Evolutionary conservation across 2,329 filamentous ascomycete species (phyloP).

Genomic region (Penicillium sp.): DNA sequence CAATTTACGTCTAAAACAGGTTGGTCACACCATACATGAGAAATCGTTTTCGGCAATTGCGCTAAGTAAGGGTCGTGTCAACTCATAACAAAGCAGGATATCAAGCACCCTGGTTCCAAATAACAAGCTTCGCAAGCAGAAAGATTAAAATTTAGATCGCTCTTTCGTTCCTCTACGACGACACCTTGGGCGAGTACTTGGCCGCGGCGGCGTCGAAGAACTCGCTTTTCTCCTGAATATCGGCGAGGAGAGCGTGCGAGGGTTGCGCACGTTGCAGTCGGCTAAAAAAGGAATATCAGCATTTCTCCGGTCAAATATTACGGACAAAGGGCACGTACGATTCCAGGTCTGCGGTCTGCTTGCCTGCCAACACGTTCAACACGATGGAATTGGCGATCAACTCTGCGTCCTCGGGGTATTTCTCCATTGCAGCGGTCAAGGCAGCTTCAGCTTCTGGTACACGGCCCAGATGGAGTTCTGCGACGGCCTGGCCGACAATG

Average conservation of each 20-base stretch:
- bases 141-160: slow-evolving; percentile 12
- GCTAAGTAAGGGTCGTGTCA: slow-evolving; percentile 23
- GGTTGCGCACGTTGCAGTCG: slow-evolving; percentile 55
- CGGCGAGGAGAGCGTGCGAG: slow-evolving; percentile 68
- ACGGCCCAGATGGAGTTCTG: slow-evolving; percentile 85
- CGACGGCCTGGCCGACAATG: slow-evolving; percentile 83
- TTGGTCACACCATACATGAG: background rate
- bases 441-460: slow-evolving; percentile 86
- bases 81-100: slow-evolving; percentile 26
- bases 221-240: slow-evolving; percentile 80
- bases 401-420: slow-evolving; percentile 68
- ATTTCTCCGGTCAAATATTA: background rate
- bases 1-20: no score
- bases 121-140: slow-evolving; percentile 19
- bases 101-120: slow-evolving; percentile 16
- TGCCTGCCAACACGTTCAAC: slow-evolving; percentile 72
- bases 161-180: slow-evolving; percentile 22
- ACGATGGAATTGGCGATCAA: slow-evolving; percentile 82
- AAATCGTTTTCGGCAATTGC: slow-evolving; percentile 12
- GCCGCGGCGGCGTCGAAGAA: slow-evolving; percentile 81
- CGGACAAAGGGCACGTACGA: slow-evolving; percentile 50
- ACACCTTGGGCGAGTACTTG: slow-evolving; percentile 83
- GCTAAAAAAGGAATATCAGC: slow-evolving; percentile 27
- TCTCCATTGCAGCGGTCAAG: slow-evolving; percentile 73
- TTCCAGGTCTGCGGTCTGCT: slow-evolving; percentile 62